phyloP scores from a whole-genome alignment of 164 flowering plant species.

The Liquidambar formosana region DNA sequence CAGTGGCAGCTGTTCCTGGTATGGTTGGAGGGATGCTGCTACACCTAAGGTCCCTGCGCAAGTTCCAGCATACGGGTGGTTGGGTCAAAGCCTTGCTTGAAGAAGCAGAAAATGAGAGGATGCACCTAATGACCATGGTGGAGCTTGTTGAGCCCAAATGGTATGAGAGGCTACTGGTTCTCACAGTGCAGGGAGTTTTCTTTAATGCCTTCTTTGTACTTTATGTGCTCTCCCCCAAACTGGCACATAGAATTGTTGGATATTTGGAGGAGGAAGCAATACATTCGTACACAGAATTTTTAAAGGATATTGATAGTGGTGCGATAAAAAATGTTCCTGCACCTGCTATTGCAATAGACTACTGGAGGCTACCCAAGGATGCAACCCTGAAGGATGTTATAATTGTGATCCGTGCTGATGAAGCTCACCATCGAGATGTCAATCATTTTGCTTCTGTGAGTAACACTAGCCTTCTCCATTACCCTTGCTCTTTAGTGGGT shows the following conservation, averaged over 20 bases:
- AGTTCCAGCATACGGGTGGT: conserved; percentile 81
- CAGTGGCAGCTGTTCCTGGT: conserved; percentile 95
- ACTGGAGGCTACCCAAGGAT: conserved; percentile 82
- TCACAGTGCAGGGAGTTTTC: conserved; percentile 77
- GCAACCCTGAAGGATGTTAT: conserved; percentile 78
- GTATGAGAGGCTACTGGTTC: conserved; percentile 76
- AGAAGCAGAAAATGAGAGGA: conserved; percentile 94
- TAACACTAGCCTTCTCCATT: background rate
- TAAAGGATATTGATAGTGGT: conserved; percentile 73
- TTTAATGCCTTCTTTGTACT: conserved; percentile 73
- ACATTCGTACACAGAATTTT: conserved; percentile 79
- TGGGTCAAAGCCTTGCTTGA: conserved; percentile 92
- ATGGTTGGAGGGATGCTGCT: conserved; percentile 94
- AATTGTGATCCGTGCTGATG: conserved; percentile 78
- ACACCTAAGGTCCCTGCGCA: conserved; percentile 77
- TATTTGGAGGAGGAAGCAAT: conserved; percentile 90
- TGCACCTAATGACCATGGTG: conserved; percentile 92
- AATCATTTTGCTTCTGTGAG: conserved; percentile 92
- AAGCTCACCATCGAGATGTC: conserved; percentile 92
- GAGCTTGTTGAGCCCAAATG: conserved; percentile 84
- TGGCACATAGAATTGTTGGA: conserved; percentile 81
- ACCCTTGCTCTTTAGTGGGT: background rate
- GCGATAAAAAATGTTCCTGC: conserved; percentile 69
- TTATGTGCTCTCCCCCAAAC: conserved; percentile 73
- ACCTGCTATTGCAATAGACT: conserved; percentile 91